These are phyloP conservation scores for Terfezia boudieri DNA, from an alignment of 495 filamentous ascomycete species.

Conservation along the genomic window DNA sequence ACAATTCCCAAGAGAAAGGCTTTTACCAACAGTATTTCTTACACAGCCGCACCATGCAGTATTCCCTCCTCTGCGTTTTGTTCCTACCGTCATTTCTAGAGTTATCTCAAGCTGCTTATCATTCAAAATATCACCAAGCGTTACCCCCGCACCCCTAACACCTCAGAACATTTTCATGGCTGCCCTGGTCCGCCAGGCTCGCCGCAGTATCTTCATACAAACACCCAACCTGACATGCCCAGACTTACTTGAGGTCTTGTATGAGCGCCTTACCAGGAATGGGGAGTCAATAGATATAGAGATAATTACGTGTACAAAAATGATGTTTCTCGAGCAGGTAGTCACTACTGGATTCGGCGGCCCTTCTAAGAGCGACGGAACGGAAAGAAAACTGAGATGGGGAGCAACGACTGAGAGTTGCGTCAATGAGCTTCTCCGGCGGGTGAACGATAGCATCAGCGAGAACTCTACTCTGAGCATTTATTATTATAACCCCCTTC, in stretches of 20 bases:
- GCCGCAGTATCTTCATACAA: constrained; percentile 35
- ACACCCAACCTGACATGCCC: constrained; percentile 48
- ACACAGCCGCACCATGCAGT: constrained; percentile 40
- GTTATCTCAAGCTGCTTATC: background rate
- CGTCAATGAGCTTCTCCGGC: constrained; percentile 29
- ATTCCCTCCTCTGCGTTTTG: background rate
- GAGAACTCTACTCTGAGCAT: constrained; percentile 3
- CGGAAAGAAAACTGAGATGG: background rate
- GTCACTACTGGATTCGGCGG: constrained; percentile 34
- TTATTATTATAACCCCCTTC: constrained; percentile 11
- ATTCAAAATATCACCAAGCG: constrained; percentile 27
- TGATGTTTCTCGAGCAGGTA: constrained; percentile 56
- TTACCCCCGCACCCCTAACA: constrained; percentile 31
- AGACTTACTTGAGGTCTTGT: constrained; percentile 30
- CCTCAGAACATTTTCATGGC: constrained; percentile 45
- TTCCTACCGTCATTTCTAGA: constrained; percentile 6
- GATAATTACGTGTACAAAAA: constrained; percentile 37
- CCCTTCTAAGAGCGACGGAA: background rate
- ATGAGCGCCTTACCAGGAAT: constrained; percentile 27
- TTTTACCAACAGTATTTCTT: constrained; percentile 32
- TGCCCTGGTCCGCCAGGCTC: constrained; percentile 29
- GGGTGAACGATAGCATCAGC: background rate
- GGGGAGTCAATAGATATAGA: constrained; percentile 27
- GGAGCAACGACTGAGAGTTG: constrained; percentile 33
- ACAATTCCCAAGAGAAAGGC: constrained; percentile 8